These are phyloP conservation scores for Elsinoe fawcettii DNA, from an alignment of 2,329 filamentous ascomycete genomes.

Conservation along the genomic window DNA sequence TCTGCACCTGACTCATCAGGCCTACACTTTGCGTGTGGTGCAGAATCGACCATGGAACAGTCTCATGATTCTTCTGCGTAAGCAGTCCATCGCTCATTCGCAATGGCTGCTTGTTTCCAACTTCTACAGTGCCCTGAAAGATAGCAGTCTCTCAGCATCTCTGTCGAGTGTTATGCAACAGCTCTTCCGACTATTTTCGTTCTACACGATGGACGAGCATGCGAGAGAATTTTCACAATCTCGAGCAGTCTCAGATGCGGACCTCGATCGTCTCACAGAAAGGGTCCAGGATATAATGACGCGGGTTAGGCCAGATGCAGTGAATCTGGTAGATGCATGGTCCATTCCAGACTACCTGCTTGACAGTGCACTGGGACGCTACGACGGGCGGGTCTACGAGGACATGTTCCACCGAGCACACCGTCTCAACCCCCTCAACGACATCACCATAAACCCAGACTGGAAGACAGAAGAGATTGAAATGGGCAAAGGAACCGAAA, in stretches of 20 bases:
- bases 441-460: conserved; percentile 43
- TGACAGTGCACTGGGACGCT: conserved; percentile 44
- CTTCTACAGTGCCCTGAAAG: conserved; percentile 37
- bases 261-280: conserved; percentile 35
- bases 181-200: conserved; percentile 43
- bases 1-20: conserved; percentile 36
- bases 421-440: conserved; percentile 45
- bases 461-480: conserved; percentile 44
- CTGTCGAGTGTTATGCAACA: conserved; percentile 33
- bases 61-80: conserved; percentile 37
- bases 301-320: conserved; percentile 43
- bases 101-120: conserved; percentile 42
- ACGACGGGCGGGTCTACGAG: conserved; percentile 48
- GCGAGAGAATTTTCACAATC: conserved; percentile 41
- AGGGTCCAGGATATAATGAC: conserved; percentile 42
- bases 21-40: conserved; percentile 38
- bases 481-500: conserved; percentile 33
- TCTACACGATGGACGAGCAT: conserved; percentile 41
- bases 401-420: conserved; percentile 46
- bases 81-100: conserved; percentile 40
- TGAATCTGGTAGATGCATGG: conserved; percentile 47
- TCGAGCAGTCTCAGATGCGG: conserved; percentile 34
- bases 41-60: conserved; percentile 43
- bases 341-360: conserved; percentile 46
- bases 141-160: conserved; percentile 10